Conservation (phyloP, 129 eudicot species). For the Pulicaria dysenterica region DNA sequence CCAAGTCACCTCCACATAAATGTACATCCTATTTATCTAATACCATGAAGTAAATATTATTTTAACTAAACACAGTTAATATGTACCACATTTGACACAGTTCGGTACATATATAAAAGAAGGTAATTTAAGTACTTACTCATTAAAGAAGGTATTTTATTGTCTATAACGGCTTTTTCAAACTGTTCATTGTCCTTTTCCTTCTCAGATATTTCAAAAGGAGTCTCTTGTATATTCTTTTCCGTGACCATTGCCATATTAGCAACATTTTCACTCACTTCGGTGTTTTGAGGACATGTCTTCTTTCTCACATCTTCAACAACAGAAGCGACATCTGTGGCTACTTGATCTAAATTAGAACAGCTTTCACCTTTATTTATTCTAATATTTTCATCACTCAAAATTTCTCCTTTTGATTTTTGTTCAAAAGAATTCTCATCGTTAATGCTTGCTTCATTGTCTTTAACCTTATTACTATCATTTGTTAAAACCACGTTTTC, state of each 20-base stretch:
- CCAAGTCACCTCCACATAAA: too few species aligned
- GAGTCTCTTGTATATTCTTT: conserved; percentile 11
- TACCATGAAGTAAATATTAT: background rate
- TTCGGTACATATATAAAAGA: background rate
- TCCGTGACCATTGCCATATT: conserved; percentile 23
- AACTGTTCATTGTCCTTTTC: conserved; percentile 14
- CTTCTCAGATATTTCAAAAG: conserved; percentile 18
- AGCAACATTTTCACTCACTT: conserved; percentile 17
- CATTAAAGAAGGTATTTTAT: conserved; percentile 25
- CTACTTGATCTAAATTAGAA: conserved; percentile 17
- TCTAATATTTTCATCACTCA: conserved; percentile 20
- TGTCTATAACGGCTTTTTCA: conserved; percentile 25
- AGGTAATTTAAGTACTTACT: conserved; percentile 34
- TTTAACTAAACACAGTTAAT: background rate
- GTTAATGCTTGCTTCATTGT: background rate
- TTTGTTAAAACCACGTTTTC: conserved; percentile 12
- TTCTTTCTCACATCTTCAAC: conserved; percentile 24
- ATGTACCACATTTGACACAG: conserved; percentile 2
- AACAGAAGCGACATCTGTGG: conserved; percentile 18
- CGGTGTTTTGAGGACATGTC: conserved; percentile 4
- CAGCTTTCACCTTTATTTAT: conserved; percentile 3
- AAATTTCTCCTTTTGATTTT: conserved; percentile 21
- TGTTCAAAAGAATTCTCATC: conserved; percentile 22
- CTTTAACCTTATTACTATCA: conserved; percentile 6
- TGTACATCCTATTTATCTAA: too few species aligned